A percentile compares a stretch with the other conserved stretches of the same genome.
Evolutionary conservation across 345 rosid species (phyloP).

Genomic region (Moricandia moricandioides): DNA sequence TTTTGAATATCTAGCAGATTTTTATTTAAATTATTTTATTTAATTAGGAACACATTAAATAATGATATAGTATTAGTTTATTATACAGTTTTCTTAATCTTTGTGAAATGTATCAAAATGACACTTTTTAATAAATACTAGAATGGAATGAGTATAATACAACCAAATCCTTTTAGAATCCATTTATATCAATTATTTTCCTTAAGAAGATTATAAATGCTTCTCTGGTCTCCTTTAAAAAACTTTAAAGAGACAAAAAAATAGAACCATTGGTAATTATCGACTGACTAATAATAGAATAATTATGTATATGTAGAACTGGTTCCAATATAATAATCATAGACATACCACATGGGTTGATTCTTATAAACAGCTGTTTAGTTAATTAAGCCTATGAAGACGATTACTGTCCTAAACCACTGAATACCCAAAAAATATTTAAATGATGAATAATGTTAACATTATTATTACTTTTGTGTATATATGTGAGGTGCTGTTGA

Average conservation of each 20-base stretch:
- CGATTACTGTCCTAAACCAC: slow-evolving; percentile 37
- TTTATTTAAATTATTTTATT: neutral
- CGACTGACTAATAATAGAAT: slow-evolving; percentile 29
- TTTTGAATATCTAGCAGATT: neutral
- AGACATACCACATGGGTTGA: slow-evolving; percentile 43
- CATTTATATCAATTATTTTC: slow-evolving; percentile 1
- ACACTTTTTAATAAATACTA: neutral
- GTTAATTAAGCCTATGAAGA: slow-evolving; percentile 35
- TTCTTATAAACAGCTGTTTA: slow-evolving; percentile 37
- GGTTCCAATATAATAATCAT: slow-evolving; percentile 31
- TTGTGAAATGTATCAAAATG: neutral
- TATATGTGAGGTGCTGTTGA: slow-evolving; percentile 19
- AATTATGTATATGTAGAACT: slow-evolving; percentile 17
- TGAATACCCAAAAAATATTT: slow-evolving; percentile 11
- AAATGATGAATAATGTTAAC: slow-evolving; percentile 3
- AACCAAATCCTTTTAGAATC: slow-evolving; percentile 22
- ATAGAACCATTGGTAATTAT: slow-evolving; percentile 17
- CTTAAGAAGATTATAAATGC: neutral
- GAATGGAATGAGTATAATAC: neutral
- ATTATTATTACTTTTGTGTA: neutral
- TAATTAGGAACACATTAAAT: neutral
- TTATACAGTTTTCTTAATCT: neutral
- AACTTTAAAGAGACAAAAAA: neutral
- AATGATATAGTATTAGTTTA: neutral
- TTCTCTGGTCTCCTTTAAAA: neutral